phyloP scores from a whole-genome alignment of 2,329 filamentous ascomycete genomes.

The Alternaria gansuensis region DNA sequence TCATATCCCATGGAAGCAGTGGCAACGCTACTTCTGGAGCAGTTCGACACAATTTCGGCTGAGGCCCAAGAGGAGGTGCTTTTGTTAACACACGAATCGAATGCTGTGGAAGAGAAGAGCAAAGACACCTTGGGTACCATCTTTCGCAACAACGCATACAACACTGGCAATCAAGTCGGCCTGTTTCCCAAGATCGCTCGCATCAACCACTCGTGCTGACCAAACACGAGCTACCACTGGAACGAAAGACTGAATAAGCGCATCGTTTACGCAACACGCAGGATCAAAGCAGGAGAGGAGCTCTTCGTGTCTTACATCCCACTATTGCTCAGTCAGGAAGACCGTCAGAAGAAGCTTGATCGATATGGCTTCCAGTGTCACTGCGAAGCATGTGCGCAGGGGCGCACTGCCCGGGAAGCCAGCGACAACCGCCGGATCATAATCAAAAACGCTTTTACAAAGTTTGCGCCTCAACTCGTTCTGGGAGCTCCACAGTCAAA shows the following conservation, averaged over 20 bases:
- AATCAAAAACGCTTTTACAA: slow-evolving; percentile 39
- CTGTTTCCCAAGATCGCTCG: slow-evolving; percentile 50
- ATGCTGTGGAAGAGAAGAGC: slow-evolving; percentile 24
- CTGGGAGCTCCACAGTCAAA: slow-evolving; percentile 34
- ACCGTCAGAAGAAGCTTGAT: slow-evolving; percentile 45
- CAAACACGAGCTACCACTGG: slow-evolving; percentile 53
- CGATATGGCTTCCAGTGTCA: slow-evolving; percentile 51
- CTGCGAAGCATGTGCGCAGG: slow-evolving; percentile 51
- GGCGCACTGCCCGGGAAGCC: slow-evolving; percentile 19
- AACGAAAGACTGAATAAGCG: slow-evolving; percentile 40
- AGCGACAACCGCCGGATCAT: slow-evolving; percentile 44
- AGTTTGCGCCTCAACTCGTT: slow-evolving; percentile 40
- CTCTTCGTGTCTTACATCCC: slow-evolving; percentile 53
- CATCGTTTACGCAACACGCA: slow-evolving; percentile 50
- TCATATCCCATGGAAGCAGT: slow-evolving; percentile 42
- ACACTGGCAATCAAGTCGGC: slow-evolving; percentile 42
- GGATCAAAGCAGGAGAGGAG: slow-evolving; percentile 54
- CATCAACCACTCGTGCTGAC: slow-evolving; percentile 52
- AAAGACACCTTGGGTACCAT: slow-evolving; percentile 42
- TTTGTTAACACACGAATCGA: slow-evolving; percentile 40
- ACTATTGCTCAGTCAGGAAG: slow-evolving; percentile 40
- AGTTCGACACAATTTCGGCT: slow-evolving; percentile 38
- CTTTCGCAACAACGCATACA: slow-evolving; percentile 51
- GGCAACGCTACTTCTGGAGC: slow-evolving; percentile 29
- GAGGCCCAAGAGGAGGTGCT: slow-evolving; percentile 38